Base-by-base conservation (phyloP, 2,329 filamentous ascomycete species). In the Exophiala alcalophila region DNA sequence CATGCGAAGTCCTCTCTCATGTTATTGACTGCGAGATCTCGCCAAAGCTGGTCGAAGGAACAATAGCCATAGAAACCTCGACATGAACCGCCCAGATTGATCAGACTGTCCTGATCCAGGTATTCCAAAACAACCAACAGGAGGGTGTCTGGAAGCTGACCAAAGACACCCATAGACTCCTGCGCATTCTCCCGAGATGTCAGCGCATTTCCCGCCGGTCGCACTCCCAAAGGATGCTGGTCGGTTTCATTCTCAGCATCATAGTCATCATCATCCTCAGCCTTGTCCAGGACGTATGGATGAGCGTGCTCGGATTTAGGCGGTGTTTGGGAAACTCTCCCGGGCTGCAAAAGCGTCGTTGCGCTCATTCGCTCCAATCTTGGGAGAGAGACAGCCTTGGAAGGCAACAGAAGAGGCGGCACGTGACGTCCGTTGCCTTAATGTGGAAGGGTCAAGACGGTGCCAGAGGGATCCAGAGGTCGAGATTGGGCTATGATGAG, bases 51-150 rank as follows among this genome's bases (percentile, higher is more conserved):
- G 52, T 96, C 91, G 33, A 80, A 80, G 35, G 83, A 74, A 40
- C 83, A 85, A 61, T 91, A 94, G 1, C 89, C 90, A 71, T 89
- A 91, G 11, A 97, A 68, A 39, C 86, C 89, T 62, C 81, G 87
- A 71, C 90, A 95, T 4, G 89, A 85, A 41, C 77, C 77, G 6
- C 88, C 87, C 28, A 97, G 68, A 5, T 65, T 67, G 42, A 82
- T 65, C 38, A 97, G 68, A 38, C 73, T 70, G 7, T 64, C 57
- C 34, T 77, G 70, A 57, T 90, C 83, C 31, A 96, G 72, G 57
- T 71, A 79, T 62, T 96, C 91, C 49, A 96, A 67, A 11, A 95
- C 61, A 40, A 83, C 71, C 53, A 83, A 73, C 35, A 96, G 69
- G 54, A 92, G 67, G 65, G 96, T 89, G 64, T 97, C 91, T 3